phyloP scores from a whole-genome alignment of 1,139 yeast genomes.

The Fermentozyma sake region DNA sequence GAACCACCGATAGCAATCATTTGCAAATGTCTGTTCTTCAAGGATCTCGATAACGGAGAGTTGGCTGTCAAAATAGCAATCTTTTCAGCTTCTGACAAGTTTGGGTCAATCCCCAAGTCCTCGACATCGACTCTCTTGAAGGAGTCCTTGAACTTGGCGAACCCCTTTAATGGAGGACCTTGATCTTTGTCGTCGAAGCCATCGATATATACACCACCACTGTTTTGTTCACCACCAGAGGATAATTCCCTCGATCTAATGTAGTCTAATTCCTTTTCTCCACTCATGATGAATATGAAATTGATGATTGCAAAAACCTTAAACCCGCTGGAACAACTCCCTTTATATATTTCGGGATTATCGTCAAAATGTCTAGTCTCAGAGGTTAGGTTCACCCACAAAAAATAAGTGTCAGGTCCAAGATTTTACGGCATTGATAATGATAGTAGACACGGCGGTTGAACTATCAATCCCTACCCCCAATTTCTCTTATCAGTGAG shows the following conservation, averaged over 20 bases:
- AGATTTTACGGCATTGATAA: too few species aligned
- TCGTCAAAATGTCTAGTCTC: too few species aligned
- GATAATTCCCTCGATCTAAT: slow-evolving; percentile 36
- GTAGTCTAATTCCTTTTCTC: slow-evolving; percentile 39
- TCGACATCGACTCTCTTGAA: slow-evolving; percentile 50
- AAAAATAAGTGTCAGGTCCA: too few species aligned
- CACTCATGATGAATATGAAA: background rate
- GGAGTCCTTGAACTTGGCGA: slow-evolving; percentile 46
- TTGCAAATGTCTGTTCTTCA: slow-evolving; percentile 64
- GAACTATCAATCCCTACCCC: too few species aligned
- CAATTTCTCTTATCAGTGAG: too few species aligned
- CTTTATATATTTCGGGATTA: too few species aligned
- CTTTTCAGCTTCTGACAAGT: slow-evolving; percentile 62
- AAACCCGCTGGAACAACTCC: too few species aligned
- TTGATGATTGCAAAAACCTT: too few species aligned
- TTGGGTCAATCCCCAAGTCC: slow-evolving; percentile 60
- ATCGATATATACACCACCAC: slow-evolving; percentile 40
- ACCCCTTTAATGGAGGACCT: slow-evolving; percentile 27
- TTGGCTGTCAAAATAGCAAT: slow-evolving; percentile 63
- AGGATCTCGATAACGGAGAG: slow-evolving; percentile 62
- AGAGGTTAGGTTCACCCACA: too few species aligned
- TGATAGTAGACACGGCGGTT: too few species aligned
- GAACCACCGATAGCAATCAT: slow-evolving; percentile 89
- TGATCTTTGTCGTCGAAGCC: slow-evolving; percentile 32
- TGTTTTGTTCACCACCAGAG: slow-evolving; percentile 37